These are phyloP conservation scores for Ophiostoma sp. DNA, from an alignment of 2,329 filamentous ascomycete species.

Conservation along the genomic window DNA sequence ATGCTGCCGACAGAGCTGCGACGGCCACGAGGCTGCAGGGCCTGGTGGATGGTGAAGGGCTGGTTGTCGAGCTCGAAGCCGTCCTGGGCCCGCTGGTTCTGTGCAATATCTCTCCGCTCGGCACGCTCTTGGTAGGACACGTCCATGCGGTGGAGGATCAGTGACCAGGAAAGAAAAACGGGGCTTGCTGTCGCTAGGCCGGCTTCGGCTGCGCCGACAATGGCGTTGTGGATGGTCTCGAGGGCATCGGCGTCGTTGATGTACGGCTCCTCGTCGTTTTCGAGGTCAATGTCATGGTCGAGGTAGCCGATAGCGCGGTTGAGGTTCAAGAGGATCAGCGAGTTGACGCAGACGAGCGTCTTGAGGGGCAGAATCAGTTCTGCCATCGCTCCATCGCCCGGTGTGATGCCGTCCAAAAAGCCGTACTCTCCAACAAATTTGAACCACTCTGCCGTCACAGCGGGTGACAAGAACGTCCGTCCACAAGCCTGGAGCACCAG, in stretches of 20 bases:
- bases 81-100: constrained; percentile 60
- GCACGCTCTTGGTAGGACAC: constrained; percentile 62
- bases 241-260: constrained; percentile 69
- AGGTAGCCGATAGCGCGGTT: constrained; percentile 57
- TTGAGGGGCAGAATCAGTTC: constrained; percentile 66
- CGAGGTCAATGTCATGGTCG: constrained; percentile 50
- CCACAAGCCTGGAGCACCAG: constrained; percentile 63
- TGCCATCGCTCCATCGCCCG: constrained; percentile 44
- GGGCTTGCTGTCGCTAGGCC: constrained; percentile 67
- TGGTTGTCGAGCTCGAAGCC: constrained; percentile 53
- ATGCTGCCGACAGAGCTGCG: constrained; percentile 63
- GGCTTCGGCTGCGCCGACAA: constrained; percentile 59
- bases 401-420: constrained; percentile 67
- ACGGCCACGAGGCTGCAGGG: constrained; percentile 42
- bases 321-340: constrained; percentile 70
- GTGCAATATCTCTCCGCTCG: constrained; percentile 58
- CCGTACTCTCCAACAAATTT: constrained; percentile 64
- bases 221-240: constrained; percentile 70
- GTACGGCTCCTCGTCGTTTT: constrained; percentile 56
- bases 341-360: constrained; percentile 68
- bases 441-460: constrained; percentile 70
- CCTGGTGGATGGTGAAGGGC: constrained; percentile 26
- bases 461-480: constrained; percentile 56
- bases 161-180: constrained; percentile 77
- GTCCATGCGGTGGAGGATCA: constrained; percentile 71